Conservation (phyloP, 495 filamentous ascomycete genomes). For the Podospora appendiculata region DNA sequence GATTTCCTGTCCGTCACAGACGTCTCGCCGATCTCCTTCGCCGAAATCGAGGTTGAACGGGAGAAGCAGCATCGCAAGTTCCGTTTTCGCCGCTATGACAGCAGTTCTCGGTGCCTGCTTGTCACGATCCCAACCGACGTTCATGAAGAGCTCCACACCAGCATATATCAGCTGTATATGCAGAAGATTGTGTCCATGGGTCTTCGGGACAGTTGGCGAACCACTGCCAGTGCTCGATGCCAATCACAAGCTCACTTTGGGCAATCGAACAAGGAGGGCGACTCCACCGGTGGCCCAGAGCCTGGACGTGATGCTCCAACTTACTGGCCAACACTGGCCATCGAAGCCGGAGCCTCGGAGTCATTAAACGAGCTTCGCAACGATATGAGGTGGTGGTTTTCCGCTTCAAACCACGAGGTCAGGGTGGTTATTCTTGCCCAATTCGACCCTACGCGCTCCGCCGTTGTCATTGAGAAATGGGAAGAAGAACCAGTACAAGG, state of each 20-base stretch:
- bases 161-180: background rate
- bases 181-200: background rate
- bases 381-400: constrained; percentile 1
- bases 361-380: background rate
- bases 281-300: background rate
- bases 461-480: background rate
- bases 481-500: background rate
- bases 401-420: background rate
- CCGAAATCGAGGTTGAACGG: background rate
- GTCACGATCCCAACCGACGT: background rate
- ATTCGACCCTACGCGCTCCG: background rate
- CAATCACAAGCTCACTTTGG: background rate
- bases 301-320: background rate
- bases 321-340: background rate
- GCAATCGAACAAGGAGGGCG: background rate
- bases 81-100: background rate
- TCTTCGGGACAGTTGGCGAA: background rate
- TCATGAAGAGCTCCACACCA: background rate
- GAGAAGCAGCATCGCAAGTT: background rate
- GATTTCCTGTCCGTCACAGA: background rate
- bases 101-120: background rate
- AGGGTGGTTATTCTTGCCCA: background rate
- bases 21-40: background rate
- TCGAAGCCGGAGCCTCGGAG: background rate
- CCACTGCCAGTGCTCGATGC: no score